Conservation (phyloP, 1,284 basidiomycete species). For the Naganishia albida region DNA sequence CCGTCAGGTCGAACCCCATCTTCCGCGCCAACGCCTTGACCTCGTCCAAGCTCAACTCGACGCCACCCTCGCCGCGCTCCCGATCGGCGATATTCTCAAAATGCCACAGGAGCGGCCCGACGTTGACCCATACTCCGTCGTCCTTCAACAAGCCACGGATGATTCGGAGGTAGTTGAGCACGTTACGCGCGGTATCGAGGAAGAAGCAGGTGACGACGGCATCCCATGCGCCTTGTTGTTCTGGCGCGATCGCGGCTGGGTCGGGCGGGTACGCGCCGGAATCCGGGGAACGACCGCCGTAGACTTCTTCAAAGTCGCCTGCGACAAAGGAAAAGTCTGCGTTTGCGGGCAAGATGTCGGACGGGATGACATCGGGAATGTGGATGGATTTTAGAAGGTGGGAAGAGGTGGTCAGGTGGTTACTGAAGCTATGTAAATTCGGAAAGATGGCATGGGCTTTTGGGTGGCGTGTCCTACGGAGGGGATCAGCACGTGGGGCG, state of each 20-base stretch:
- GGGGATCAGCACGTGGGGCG: conserved; percentile 20
- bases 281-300: conserved; percentile 63
- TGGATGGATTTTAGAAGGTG: conserved; percentile 67
- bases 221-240: conserved; percentile 76
- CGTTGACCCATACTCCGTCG: conserved; percentile 87
- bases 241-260: conserved; percentile 30
- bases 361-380: conserved; percentile 81
- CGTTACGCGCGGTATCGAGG: conserved; percentile 92
- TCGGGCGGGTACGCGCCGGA: conserved; percentile 43
- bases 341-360: conserved; percentile 62
- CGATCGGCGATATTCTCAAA: conserved; percentile 75
- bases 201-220: conserved; percentile 95
- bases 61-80: conserved; percentile 69
- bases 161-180: conserved; percentile 82
- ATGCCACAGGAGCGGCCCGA: conserved; percentile 94
- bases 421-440: conserved; percentile 87
- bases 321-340: conserved; percentile 80
- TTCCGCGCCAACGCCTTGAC: conserved; percentile 71
- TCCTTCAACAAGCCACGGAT: conserved; percentile 76
- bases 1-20: conserved; percentile 81
- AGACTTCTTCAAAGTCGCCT: conserved; percentile 91
- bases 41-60: conserved; percentile 88
- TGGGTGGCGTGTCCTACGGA: conserved; percentile 65
- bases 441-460: conserved; percentile 76
- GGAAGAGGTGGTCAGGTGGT: conserved; percentile 62